Evolutionary conservation across 768 basidiomycete genomes (phyloP).

Genomic region (Boletus speciosus): DNA sequence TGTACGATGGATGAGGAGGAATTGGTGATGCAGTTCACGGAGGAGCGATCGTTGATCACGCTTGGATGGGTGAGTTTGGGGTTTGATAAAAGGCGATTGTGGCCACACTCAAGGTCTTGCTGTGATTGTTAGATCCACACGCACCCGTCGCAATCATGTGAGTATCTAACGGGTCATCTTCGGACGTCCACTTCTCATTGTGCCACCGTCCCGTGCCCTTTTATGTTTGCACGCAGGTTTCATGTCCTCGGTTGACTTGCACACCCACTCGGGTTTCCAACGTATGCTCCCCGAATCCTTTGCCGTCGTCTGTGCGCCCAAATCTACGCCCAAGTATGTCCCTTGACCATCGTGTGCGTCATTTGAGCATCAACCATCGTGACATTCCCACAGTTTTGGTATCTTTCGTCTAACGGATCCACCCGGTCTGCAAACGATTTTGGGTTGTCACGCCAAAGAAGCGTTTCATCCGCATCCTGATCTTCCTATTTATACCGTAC

Average conservation of each 20-base stretch:
- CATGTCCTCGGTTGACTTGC: constrained; percentile 92
- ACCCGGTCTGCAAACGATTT: constrained; percentile 69
- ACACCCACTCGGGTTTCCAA: constrained; percentile 89
- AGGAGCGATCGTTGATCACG: constrained; percentile 75
- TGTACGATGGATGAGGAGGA: constrained; percentile 92
- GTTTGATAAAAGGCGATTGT: background rate
- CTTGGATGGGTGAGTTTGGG: constrained; percentile 79
- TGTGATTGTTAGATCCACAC: constrained; percentile 70
- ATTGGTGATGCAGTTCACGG: constrained; percentile 79
- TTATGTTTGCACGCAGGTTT: constrained; percentile 51
- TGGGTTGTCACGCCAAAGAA: constrained; percentile 64
- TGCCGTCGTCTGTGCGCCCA: constrained; percentile 88
- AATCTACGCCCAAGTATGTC: constrained; percentile 67
- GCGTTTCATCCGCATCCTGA: constrained; percentile 88
- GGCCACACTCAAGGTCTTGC: background rate
- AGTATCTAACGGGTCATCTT: constrained; percentile 21
- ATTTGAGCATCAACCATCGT: background rate
- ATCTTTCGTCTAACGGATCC: constrained; percentile 90
- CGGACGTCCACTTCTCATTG: background rate
- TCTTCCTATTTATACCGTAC: constrained; percentile 80
- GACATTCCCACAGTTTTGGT: constrained; percentile 50
- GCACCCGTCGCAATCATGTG: constrained; percentile 85
- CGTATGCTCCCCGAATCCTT: constrained; percentile 88
- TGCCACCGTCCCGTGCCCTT: background rate
- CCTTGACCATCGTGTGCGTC: background rate